Evolutionary conservation across 2,329 filamentous ascomycete species (phyloP).

Genomic region (Metarhizium brunneum): DNA sequence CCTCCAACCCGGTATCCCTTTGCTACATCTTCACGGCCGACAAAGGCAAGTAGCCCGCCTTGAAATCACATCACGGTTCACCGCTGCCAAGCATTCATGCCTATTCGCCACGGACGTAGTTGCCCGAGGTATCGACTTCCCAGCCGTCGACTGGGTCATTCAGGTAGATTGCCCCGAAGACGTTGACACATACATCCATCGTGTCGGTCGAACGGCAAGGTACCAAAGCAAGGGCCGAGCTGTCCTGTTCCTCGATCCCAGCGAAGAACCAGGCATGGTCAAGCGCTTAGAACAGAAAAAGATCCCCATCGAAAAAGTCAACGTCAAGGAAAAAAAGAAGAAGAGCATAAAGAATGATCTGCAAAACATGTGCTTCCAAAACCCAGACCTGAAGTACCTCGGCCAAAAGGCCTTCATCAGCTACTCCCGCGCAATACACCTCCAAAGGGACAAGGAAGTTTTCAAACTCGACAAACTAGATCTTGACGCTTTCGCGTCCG

Average conservation of each 20-base stretch:
- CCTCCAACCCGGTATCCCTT: conserved; percentile 84
- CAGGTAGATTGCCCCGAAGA: conserved; percentile 97
- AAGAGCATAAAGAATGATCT: conserved; percentile 74
- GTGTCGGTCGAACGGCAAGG: conserved; percentile 87
- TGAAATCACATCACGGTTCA: conserved; percentile 80
- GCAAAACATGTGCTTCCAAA: conserved; percentile 93
- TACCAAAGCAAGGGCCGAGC: conserved; percentile 83
- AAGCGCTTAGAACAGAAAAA: conserved; percentile 79
- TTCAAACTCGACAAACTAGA: conserved; percentile 80
- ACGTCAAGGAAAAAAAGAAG: conserved; percentile 83
- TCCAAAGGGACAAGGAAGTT: conserved; percentile 86
- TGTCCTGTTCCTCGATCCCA: conserved; percentile 85
- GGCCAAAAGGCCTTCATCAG: conserved; percentile 94
- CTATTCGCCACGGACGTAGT: conserved; percentile 95
- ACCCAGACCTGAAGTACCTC: conserved; percentile 86
- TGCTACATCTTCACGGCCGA: conserved; percentile 86
- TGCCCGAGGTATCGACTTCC: conserved; percentile 89
- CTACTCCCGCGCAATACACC: conserved; percentile 73
- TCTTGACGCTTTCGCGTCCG: conserved; percentile 76
- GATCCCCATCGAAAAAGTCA: conserved; percentile 78
- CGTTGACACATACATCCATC: conserved; percentile 94
- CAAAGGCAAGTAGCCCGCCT: conserved; percentile 86
- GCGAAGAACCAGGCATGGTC: conserved; percentile 87
- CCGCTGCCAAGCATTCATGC: conserved; percentile 71
- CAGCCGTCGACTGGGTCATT: conserved; percentile 97